phyloP scores from a whole-genome alignment of 208 protist genomes.

The Porcisia hertigi region DNA sequence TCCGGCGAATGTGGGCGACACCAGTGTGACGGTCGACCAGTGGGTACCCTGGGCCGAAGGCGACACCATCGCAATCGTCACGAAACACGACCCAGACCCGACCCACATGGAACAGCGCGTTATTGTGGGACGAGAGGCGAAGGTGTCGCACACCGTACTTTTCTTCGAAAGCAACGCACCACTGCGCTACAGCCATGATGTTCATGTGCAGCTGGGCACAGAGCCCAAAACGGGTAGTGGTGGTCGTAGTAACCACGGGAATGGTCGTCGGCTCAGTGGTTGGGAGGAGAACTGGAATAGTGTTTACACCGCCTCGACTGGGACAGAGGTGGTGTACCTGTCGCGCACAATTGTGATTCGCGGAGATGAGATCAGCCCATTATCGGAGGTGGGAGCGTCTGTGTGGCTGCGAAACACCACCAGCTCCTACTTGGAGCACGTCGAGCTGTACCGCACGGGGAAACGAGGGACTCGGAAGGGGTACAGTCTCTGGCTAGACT shows the following conservation, averaged over 20 bases:
- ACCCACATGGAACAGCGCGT: slow-evolving; percentile 40
- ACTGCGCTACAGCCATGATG: slow-evolving; percentile 36
- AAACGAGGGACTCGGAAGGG: slow-evolving; percentile 33
- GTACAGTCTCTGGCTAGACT: slow-evolving; percentile 35
- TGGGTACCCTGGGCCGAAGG: slow-evolving; percentile 55
- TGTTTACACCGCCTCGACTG: slow-evolving; percentile 3
- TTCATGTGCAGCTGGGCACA: not conserved
- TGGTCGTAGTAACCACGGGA: too few relatives aligned
- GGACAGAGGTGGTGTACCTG: slow-evolving; percentile 50
- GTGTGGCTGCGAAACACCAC: slow-evolving; percentile 18
- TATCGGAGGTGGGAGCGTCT: slow-evolving; percentile 32
- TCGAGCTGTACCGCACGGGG: slow-evolving; percentile 45
- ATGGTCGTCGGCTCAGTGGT: not conserved
- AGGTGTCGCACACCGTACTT: slow-evolving; percentile 31
- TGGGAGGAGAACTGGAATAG: not conserved
- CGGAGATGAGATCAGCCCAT: slow-evolving; percentile 37
- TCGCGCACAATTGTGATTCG: slow-evolving; percentile 57
- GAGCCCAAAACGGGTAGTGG: too few relatives aligned
- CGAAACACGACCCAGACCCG: slow-evolving; percentile 26
- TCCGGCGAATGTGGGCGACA: slow-evolving; percentile 27
- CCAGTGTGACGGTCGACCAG: slow-evolving; percentile 23
- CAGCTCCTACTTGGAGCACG: slow-evolving; percentile 26
- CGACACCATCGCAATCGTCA: slow-evolving; percentile 46
- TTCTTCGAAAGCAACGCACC: slow-evolving; percentile 25
- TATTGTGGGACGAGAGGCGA: slow-evolving; percentile 23